phyloP scores from a whole-genome alignment of 139 green algal genomes.

The Chlamydomonas sphaeroides region DNA sequence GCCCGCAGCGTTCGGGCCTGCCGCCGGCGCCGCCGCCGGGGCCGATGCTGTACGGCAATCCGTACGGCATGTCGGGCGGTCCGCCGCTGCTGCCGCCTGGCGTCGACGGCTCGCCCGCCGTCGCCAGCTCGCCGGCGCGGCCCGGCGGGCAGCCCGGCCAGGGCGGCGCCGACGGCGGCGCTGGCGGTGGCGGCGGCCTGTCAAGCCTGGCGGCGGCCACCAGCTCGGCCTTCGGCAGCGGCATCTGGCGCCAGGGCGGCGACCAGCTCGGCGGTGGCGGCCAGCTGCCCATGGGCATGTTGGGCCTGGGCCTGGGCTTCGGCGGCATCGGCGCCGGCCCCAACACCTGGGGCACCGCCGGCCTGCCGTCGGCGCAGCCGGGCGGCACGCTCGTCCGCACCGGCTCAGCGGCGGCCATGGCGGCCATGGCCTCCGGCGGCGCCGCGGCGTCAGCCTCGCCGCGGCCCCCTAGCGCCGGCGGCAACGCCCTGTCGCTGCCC shows the following conservation, averaged over 20 bases:
- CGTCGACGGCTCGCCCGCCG: neutral
- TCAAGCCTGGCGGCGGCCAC: neutral
- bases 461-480: neutral
- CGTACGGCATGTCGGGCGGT: constrained; percentile 1
- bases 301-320: constrained; percentile 30
- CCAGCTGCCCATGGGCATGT: constrained; percentile 21
- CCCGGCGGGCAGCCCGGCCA: neutral
- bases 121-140: neutral
- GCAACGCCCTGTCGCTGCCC: neutral
- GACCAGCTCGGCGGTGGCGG: constrained; percentile 1
- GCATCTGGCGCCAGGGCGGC: constrained; percentile 27
- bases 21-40: neutral
- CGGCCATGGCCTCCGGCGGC: too few relatives aligned
- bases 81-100: neutral
- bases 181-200: neutral
- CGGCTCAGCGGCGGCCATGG: neutral
- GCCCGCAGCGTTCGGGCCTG: constrained; percentile 17
- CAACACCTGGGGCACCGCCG: constrained; percentile 29
- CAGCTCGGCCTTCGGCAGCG: constrained; percentile 10
- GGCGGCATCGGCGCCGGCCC: constrained; percentile 13
- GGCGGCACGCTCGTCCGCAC: neutral
- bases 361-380: neutral
- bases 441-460: neutral
- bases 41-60: constrained; percentile 17
- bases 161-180: too few relatives aligned